Evolutionary conservation across 2,329 filamentous ascomycete species (phyloP).

Genomic region (Aspergillus candidus): DNA sequence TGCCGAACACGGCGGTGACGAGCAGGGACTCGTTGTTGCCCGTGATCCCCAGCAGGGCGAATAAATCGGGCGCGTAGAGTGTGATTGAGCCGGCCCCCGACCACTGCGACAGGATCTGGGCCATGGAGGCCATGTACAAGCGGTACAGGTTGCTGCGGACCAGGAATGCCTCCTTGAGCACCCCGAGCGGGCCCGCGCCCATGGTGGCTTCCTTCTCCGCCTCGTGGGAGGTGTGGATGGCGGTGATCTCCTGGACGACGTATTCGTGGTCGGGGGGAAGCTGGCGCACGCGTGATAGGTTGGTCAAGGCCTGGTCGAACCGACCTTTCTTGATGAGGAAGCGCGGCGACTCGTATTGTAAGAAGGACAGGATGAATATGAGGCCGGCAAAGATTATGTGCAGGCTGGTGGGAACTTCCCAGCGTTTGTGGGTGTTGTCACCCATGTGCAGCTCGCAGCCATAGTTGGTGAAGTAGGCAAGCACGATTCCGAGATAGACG

Average conservation of each 20-base stretch:
- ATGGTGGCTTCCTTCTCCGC: conserved; percentile 66
- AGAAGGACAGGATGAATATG: conserved; percentile 64
- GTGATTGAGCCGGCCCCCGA: conserved; percentile 68
- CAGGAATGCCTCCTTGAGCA: conserved; percentile 62
- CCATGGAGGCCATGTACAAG: conserved; percentile 60
- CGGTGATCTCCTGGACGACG: conserved; percentile 55
- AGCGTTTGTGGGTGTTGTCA: conserved; percentile 37
- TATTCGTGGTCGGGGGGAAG: conserved; percentile 57
- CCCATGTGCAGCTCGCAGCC: conserved; percentile 51
- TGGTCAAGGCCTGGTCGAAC: conserved; percentile 41
- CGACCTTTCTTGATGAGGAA: conserved; percentile 62
- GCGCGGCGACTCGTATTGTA: conserved; percentile 64
- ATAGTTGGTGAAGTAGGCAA: conserved; percentile 72
- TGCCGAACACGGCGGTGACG: conserved; percentile 68
- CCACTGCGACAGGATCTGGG: conserved; percentile 70
- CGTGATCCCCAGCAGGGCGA: conserved; percentile 63
- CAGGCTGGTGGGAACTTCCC: conserved; percentile 62
- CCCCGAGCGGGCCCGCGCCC: conserved; percentile 58
- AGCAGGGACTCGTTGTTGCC: conserved; percentile 64
- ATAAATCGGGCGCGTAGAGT: conserved; percentile 68
- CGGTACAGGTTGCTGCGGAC: conserved; percentile 65
- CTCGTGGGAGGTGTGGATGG: conserved; percentile 60
- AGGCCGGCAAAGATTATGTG: conserved; percentile 72
- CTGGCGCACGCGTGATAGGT: conserved; percentile 52
- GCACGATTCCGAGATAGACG: conserved; percentile 71